These are phyloP conservation scores for Saccharomyces jurei DNA, from an alignment of 805 yeast genomes.

Conservation along the genomic window DNA sequence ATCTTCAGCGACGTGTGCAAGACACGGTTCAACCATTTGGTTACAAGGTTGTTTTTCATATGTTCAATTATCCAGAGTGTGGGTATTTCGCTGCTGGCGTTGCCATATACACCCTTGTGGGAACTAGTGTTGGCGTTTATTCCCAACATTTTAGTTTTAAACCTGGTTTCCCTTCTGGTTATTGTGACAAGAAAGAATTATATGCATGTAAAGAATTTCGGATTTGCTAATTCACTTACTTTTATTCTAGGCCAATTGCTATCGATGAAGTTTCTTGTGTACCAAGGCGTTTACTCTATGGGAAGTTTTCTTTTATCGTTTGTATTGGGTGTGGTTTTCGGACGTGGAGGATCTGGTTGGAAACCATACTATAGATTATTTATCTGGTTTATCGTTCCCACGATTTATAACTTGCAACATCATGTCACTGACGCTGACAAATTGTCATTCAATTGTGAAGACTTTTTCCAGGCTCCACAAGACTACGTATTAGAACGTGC, in stretches of 20 bases:
- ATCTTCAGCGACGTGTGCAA: conserved; percentile 36
- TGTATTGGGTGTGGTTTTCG: conserved; percentile 18
- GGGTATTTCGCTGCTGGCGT: conserved; percentile 17
- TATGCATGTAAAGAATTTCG: conserved; percentile 31
- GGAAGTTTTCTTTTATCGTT: conserved; percentile 19
- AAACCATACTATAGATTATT: conserved; percentile 10
- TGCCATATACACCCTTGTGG: conserved; percentile 17
- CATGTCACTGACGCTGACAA: conserved; percentile 47
- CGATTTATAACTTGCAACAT: conserved; percentile 44
- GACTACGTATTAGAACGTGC: conserved; percentile 22
- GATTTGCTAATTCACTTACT: conserved; percentile 20
- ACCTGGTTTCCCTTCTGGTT: conserved; percentile 28
- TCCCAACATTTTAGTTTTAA: conserved; percentile 23
- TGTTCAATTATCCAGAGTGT: conserved; percentile 24
- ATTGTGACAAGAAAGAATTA: conserved; percentile 35
- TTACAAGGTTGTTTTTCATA: conserved; percentile 29
- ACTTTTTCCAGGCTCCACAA: conserved; percentile 34
- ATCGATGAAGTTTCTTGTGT: conserved; percentile 26
- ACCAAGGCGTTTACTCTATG: conserved; percentile 13
- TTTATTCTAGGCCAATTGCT: conserved; percentile 24
- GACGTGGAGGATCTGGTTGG: conserved; percentile 2
- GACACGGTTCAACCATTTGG: conserved; percentile 34
- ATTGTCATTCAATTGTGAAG: conserved; percentile 37
- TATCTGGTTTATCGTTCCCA: conserved; percentile 34
- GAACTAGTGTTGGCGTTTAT: conserved; percentile 21